Base-by-base conservation (phyloP, 495 filamentous ascomycete genomes). In the Apodospora peruviana region DNA sequence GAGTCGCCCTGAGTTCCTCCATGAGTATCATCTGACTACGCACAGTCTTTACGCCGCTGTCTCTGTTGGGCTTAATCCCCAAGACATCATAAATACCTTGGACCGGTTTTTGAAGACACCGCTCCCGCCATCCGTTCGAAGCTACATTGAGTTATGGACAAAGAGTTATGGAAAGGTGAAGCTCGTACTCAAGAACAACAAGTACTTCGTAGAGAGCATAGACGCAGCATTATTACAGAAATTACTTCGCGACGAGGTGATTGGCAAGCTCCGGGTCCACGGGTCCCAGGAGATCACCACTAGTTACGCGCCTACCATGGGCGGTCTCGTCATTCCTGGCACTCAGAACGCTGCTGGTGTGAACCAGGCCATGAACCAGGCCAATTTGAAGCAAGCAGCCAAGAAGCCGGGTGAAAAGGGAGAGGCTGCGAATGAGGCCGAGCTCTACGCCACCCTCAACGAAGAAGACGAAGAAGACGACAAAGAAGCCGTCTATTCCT, bases 41-140 rank as follows among this genome's bases (percentile, higher is more conserved):
- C 90, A 97, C 65, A 95, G 88, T 64, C 74, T 98, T 23, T 96
- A 96, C 66, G 91, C 93, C 1, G 94, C 93, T 21, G 88, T 96
- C 2, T 95, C 90, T 9, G 88, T 96, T 43, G 93, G 93, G 10
- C 68, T 96, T 43, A 80, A 84, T 47, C 86, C 90, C 3, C 73
- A 86, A 51, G 93, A 98, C 66, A 96, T 99, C 51, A 88, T 97
- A 52, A 82, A 80, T 47, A 86, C 87, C 23, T 72, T 99, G 24
- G 89, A 96, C 44, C 78, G 86, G 32, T 79, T 96, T 50, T 87
- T 88, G 12, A 97, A 97, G 69, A 91, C 86, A 0, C 77, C 85
- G 5, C 70, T 97, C 7, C 89, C 91, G 0, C 77, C 84, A 1
- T 76, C 79, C n/a, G 88, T 96, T 41, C 78, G 79, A 47, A 68